Evolutionary conservation across 768 basidiomycete species (phyloP), one percentile per base, ranked within the genome.

Genomic region (Macrolepiota albuminosa): DNA sequence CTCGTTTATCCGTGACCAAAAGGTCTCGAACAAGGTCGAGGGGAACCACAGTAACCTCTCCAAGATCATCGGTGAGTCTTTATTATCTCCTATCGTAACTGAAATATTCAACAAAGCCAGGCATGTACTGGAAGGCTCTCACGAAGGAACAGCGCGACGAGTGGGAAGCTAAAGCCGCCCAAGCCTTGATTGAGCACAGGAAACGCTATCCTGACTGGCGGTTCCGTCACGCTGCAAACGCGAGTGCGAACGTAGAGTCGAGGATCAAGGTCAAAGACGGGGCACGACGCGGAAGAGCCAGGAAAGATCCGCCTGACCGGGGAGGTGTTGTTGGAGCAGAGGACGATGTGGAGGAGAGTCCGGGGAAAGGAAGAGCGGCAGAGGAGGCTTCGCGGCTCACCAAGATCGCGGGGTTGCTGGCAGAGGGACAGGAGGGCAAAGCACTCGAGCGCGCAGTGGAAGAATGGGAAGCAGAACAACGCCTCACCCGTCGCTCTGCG

Each of bases 151-250:
- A 93, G 68, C 81, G 86, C 58, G 82, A 86, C 61, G 76, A 82
- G 52, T 93, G 90, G 90, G 91, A 92, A 69, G 86, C 54, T 79
- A 37, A 87, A 86, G 71, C 91, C 87, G 5, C 76, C 82, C 45
- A 75, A 6, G 90, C 90, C 0, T 86, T 87, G 67, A 84, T 81
- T 0, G 89, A 90, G 69, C 90, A 92, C 69, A 80, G 89, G 56
- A 77, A 78, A 52, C 78, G 82, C 58, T 91, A 91, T 69, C 90
- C 90, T 1, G 87, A 91, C 71, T 93, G 91, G 89, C 78, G 91
- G 53, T 93, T 91, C 70, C 80, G 87, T 52, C 89, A 88, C 4
- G 85, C 83, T 18, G 71, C 78, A 14, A 80, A 81, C 61, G 73
- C 77, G 2, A 36, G 26, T 74, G 33, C 39, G 2, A 54, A 31